Evolutionary conservation across 805 yeast species (phyloP), one percentile per base, ranked within the genome.

Genomic region (Metschnikowia vanudenii): DNA sequence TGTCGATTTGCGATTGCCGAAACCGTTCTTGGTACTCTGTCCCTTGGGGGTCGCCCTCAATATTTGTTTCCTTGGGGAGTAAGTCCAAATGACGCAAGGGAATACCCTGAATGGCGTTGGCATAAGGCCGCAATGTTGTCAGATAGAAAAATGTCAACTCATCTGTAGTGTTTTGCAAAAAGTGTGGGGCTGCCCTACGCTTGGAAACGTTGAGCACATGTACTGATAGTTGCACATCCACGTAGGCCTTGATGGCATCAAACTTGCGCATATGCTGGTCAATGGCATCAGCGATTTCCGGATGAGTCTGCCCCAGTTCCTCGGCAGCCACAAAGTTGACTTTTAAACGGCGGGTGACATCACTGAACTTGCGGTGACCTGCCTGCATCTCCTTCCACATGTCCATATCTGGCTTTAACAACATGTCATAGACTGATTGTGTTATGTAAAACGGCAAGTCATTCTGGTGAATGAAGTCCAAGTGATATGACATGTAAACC

Each of bases 361-460:
- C 42, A 14, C 36, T 18, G 19, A 46, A 41, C n/a, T 11, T 11
- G 6, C 41, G 16, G 12, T 7, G 19, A 4, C 41, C 37, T 10
- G 31, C 2, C 8, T 26, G 32, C 17, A 41, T 19, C n/a, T 41
- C 43, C 16, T 20, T 17, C 39, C 45, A 39, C 55, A 50, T 41
- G 13, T 26, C 43, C 46, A 54, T 39, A 31, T 69, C 74, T 2
- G 71, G 54, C 6, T 42, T 44, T 14, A 69, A 38, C n/a, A 71
- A 53, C 47, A 63, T 67, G 28, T 69, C 62, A 12, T 63, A 34
- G 4, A 69, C 49, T 2, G 68, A 61, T 53, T 81, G 85, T 0
- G 85, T 74, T 2, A 82, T 69, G 48, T 73, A 77, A 53, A 74
- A 84, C 1, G 94, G 90, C 32, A 84, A 65, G 51, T 78, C 85